These are phyloP conservation scores for Tulasnella sp. DNA, from an alignment of 768 basidiomycete species.

Conservation along the genomic window DNA sequence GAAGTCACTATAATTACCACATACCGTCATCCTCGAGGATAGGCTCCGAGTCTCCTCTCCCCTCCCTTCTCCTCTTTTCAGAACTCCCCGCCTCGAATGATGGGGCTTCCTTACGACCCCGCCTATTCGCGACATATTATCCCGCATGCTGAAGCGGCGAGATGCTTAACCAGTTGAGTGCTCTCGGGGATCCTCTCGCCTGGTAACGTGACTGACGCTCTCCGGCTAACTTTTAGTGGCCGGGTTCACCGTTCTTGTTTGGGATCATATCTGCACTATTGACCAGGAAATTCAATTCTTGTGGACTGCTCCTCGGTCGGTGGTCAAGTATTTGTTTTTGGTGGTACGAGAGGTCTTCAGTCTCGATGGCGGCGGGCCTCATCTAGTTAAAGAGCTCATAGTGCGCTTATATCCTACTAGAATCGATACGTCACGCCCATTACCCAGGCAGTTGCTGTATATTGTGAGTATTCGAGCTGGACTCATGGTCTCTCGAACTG, in stretches of 20 bases:
- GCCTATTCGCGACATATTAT: neutral
- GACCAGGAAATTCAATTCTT: neutral
- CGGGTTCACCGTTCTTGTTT: constrained; percentile 8
- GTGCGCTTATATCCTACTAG: neutral
- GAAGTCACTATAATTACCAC: neutral
- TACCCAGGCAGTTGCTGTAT: neutral
- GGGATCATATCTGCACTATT: constrained; percentile 3
- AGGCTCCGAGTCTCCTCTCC: neutral
- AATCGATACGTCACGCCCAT: neutral
- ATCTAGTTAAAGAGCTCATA: neutral
- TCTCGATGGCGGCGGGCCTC: neutral
- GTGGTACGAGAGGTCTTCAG: neutral
- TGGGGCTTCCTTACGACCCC: neutral
- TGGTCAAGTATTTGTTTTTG: neutral
- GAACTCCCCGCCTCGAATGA: neutral
- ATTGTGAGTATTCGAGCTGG: neutral
- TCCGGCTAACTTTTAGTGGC: neutral
- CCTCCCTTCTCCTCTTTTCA: neutral
- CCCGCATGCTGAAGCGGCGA: neutral
- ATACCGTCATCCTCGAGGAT: neutral
- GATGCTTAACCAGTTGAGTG: neutral
- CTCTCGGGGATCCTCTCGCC: neutral
- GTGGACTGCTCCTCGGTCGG: neutral
- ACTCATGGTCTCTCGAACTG: neutral
- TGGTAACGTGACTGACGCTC: neutral